These are phyloP conservation scores for Phytophthora uliginosa DNA, from an alignment of 352 stramenopile genomes.

Conservation along the genomic window DNA sequence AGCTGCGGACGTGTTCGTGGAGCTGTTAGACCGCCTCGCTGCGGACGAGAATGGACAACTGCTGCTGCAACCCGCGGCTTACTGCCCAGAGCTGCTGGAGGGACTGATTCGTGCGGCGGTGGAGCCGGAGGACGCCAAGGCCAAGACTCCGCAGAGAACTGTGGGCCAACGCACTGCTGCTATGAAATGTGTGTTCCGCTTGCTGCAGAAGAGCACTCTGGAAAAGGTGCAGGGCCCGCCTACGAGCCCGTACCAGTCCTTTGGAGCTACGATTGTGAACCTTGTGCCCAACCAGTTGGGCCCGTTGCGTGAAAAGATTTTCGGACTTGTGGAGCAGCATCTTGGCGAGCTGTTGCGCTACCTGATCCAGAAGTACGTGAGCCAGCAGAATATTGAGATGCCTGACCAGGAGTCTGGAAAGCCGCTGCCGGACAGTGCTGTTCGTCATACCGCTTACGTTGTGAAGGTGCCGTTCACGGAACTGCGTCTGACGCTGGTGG, in stretches of 20 bases:
- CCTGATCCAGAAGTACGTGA: conserved; percentile 81
- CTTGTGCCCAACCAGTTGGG: conserved; percentile 85
- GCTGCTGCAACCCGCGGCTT: conserved; percentile 86
- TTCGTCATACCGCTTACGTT: conserved; percentile 90
- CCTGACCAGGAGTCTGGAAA: conserved; percentile 64
- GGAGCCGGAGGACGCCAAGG: conserved; percentile 41
- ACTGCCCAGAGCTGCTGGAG: conserved; percentile 88
- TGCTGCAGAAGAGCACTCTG: conserved; percentile 80
- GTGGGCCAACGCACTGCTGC: conserved; percentile 81
- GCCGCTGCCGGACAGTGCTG: conserved; percentile 60
- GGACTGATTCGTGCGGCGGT: conserved; percentile 79
- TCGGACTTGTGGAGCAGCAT: conserved; percentile 70
- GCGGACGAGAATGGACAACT: conserved; percentile 92
- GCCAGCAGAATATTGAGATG: conserved; percentile 87
- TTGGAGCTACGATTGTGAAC: conserved; percentile 88
- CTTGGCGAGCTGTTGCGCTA: conserved; percentile 78
- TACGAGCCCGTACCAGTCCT: conserved; percentile 88
- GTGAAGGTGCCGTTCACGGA: conserved; percentile 93
- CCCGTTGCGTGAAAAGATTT: conserved; percentile 78
- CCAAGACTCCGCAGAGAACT: conserved; percentile 31
- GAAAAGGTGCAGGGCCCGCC: conserved; percentile 85
- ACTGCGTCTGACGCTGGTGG: conserved; percentile 87
- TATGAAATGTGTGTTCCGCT: conserved; percentile 85
- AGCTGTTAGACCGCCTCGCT: conserved; percentile 88
- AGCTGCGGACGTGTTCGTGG: conserved; percentile 90